Conservation (phyloP, 2,329 filamentous ascomycete genomes). For the Nannizzia gypsea region DNA sequence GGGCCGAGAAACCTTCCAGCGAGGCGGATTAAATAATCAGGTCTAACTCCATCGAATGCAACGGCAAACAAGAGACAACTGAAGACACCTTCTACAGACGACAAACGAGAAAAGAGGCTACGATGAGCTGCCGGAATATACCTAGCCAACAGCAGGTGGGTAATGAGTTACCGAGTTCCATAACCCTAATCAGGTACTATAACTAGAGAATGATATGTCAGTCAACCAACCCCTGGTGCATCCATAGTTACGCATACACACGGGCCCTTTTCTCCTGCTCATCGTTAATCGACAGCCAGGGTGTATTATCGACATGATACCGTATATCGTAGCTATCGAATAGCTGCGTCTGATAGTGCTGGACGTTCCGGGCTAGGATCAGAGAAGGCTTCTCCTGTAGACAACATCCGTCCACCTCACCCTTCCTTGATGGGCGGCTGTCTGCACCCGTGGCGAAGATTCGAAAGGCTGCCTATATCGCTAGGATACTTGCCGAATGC, state of each 20-base stretch:
- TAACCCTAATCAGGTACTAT: not conserved
- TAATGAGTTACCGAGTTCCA: not conserved
- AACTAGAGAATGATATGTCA: not conserved
- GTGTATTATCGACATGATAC: not conserved
- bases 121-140: not conserved
- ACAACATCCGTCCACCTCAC: not conserved
- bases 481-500: not conserved
- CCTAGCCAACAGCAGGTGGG: not conserved
- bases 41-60: not conserved
- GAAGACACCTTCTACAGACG: not conserved
- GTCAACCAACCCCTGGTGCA: not conserved
- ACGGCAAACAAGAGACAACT: not conserved
- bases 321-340: no score
- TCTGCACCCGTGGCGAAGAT: not conserved
- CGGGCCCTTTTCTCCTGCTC: not conserved
- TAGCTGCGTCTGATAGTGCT: no score
- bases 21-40: not conserved
- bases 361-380: no score
- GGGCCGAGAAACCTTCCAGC: not conserved
- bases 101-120: not conserved
- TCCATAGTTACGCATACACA: not conserved
- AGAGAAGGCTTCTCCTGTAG: not conserved
- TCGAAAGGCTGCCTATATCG: not conserved
- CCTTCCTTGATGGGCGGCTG: not conserved
- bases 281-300: not conserved